Base-by-base conservation (phyloP, 768 basidiomycete species). In the Tricholoma bakamatsutake region DNA sequence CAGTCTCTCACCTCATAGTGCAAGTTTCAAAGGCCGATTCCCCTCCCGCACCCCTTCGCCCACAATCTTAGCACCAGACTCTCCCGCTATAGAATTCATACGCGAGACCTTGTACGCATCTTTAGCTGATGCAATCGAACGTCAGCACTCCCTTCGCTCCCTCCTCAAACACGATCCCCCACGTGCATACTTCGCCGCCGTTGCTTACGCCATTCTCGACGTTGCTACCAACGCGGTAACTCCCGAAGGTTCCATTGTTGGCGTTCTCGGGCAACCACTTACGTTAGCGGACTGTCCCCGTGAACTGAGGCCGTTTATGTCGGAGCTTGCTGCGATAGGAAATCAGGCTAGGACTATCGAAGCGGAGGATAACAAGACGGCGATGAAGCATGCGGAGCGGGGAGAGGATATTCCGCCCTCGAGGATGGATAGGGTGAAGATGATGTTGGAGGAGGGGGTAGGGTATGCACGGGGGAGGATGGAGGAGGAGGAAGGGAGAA, bases 41-140 rank as follows among this genome's bases (percentile, higher is more conserved):
- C 58, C 64, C 42, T 37, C 69, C 15, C 73, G 61, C 60, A 69
- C 57, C 66, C 66, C 66, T 2, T 71, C 73, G 0, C 75, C 72
- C 0, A 71, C 77, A 5, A 66, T 80, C 31, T 70, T 81, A 24
- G 61, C 76, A 0, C 73, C 76, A 13, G 72, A 79, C 18, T 80
- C 87, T 0, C 80, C 81, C 4, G 85, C 83, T 0, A 86, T 93
- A 59, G 81, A 84, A 53, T 76, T 88, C 64, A 93, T 94, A 57
- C 87, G 92, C 27, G 90, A 94, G 69, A 92, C 91, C 0, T 79
- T 94, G 15, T 94, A 93, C 67, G 89, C 91, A 0, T 81, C 88
- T 2, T 76, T 93, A 3, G 90, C 78, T 0, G 88, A 90, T 59
- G 82, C 80, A 0, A 76, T 93, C 45, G 78, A 83, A 49, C 72